These are phyloP conservation scores for Rasamsonia emersonii DNA, from an alignment of 2,329 filamentous ascomycete genomes.

Conservation along the genomic window DNA sequence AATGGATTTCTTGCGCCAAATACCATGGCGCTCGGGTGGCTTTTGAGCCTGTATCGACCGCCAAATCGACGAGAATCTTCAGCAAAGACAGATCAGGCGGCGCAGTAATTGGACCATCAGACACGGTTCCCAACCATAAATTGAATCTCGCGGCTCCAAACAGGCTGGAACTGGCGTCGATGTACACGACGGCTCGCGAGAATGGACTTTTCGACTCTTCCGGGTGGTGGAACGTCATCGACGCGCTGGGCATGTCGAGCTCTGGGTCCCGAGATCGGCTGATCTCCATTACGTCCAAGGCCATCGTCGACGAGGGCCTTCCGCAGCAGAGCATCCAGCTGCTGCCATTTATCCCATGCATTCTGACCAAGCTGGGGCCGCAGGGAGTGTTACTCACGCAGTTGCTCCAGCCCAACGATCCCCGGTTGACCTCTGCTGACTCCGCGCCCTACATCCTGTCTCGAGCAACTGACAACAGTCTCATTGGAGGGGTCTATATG, in stretches of 20 bases:
- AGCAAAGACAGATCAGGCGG: slow-evolving; percentile 11
- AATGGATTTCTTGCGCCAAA: slow-evolving; percentile 58
- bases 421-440: slow-evolving; percentile 53
- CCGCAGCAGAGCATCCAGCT: slow-evolving; percentile 78
- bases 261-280: slow-evolving; percentile 62
- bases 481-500: slow-evolving; percentile 82
- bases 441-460: slow-evolving; percentile 64
- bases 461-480: slow-evolving; percentile 45
- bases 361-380: slow-evolving; percentile 74
- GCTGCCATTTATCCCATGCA: slow-evolving; percentile 75
- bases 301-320: slow-evolving; percentile 69
- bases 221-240: slow-evolving; percentile 72
- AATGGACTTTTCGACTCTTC: slow-evolving; percentile 59
- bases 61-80: slow-evolving; percentile 68
- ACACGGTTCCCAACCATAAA: slow-evolving; percentile 52
- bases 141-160: slow-evolving; percentile 77
- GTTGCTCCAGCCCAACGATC: slow-evolving; percentile 59
- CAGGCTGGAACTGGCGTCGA: slow-evolving; percentile 66
- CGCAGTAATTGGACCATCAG: slow-evolving; percentile 22
- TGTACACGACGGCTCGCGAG: slow-evolving; percentile 63
- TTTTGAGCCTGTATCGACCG: slow-evolving; percentile 82
- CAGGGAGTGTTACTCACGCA: slow-evolving; percentile 68
- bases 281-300: slow-evolving; percentile 54
- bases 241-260: slow-evolving; percentile 65
- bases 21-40: slow-evolving; percentile 52